Evolutionary conservation across 768 basidiomycete genomes (phyloP).

Genomic region (Trametes maxima): DNA sequence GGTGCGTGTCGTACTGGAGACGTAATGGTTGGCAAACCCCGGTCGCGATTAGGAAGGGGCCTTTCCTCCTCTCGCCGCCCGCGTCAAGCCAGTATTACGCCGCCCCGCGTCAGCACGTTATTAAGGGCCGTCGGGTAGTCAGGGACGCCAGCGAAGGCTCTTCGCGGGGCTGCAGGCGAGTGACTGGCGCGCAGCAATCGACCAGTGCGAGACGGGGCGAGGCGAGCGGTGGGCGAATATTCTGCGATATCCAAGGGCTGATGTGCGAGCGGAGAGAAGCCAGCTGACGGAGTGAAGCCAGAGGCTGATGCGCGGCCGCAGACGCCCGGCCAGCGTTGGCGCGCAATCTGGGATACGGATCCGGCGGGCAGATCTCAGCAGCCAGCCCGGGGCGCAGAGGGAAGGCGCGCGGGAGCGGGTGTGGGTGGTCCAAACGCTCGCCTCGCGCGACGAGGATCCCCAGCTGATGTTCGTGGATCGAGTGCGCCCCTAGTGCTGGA

Average conservation of each 20-base stretch:
- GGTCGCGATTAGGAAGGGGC: background rate
- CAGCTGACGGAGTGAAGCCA: background rate
- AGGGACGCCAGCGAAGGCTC: background rate
- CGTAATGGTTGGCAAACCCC: constrained; percentile 14
- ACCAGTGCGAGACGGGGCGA: background rate
- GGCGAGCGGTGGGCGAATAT: background rate
- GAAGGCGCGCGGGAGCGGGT: constrained; percentile 4
- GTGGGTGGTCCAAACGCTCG: constrained; percentile 2
- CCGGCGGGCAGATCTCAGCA: background rate
- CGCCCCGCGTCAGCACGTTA: constrained; percentile 9
- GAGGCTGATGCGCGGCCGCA: constrained; percentile 1
- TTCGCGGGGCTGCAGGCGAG: background rate
- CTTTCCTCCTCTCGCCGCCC: background rate
- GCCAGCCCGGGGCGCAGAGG: background rate
- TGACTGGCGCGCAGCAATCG: background rate
- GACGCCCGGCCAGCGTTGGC: background rate
- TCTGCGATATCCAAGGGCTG: background rate
- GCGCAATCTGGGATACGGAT: background rate
- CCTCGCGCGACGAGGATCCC: constrained; percentile 13
- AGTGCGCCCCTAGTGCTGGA: constrained; percentile 3
- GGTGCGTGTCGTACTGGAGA: constrained; percentile 17
- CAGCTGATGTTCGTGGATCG: constrained; percentile 9
- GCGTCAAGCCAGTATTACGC: background rate
- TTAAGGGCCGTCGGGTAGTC: constrained; percentile 13
- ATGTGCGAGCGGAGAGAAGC: constrained; percentile 16